Evolutionary conservation across 768 basidiomycete genomes (phyloP).

Genomic region (Phaeotremella skinneri): DNA sequence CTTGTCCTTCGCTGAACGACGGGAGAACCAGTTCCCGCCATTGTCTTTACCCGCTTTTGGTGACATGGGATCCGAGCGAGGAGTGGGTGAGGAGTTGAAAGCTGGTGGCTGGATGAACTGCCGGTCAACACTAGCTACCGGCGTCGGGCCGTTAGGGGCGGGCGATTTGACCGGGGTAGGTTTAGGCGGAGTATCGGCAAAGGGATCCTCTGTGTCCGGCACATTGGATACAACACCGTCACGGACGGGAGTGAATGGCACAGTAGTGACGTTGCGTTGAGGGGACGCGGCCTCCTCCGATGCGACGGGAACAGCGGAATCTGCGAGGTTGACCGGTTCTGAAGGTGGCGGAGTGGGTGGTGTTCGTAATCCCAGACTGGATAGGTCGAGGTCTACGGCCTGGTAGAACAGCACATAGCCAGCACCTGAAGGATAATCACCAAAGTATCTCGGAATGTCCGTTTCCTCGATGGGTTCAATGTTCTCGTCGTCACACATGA

Average conservation of each 20-base stretch:
- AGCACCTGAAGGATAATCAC: conserved; percentile 72
- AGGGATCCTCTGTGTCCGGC: conserved; percentile 3
- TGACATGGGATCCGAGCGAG: conserved; percentile 2
- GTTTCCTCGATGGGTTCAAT: conserved; percentile 82
- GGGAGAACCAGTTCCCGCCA: conserved; percentile 25
- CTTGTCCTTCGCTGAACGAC: conserved; percentile 19
- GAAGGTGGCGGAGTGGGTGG: conserved; percentile 16
- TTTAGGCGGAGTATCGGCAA: neutral
- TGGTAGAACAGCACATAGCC: conserved; percentile 98
- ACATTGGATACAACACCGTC: neutral
- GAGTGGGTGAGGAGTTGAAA: conserved; percentile 10
- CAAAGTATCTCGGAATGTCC: conserved; percentile 91
- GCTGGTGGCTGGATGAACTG: neutral
- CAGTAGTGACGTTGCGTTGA: neutral
- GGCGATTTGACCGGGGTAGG: neutral
- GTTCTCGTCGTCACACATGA: conserved; percentile 92
- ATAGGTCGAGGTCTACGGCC: conserved; percentile 77
- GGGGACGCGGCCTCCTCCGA: neutral
- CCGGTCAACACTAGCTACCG: neutral
- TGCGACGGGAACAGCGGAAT: neutral
- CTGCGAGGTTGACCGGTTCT: neutral
- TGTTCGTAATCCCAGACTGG: conserved; percentile 64
- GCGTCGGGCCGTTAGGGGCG: neutral
- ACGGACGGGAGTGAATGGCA: conserved; percentile 10
- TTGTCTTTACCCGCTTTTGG: conserved; percentile 14